Base-by-base conservation (phyloP, 2,329 filamentous ascomycete species). In the Cladophialophora carrionii region DNA sequence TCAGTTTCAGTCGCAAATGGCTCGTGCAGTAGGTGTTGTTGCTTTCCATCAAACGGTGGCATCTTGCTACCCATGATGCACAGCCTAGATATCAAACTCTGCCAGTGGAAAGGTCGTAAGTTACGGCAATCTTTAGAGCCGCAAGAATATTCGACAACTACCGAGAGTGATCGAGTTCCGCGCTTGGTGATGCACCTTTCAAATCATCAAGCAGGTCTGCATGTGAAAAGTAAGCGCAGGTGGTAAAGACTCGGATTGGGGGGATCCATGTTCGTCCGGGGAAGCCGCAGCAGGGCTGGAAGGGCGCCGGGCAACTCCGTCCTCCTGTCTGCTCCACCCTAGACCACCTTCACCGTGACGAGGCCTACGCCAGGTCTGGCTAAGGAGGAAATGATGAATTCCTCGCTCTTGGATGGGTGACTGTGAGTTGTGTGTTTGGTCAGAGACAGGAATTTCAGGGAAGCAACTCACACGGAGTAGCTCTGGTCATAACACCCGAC, bases 1-100 rank as follows among this genome's bases (percentile, higher is more conserved):
- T 24, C 31, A 43, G n/a, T 43, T 7, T 22, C 17, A 20, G 14
- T 24, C 32, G 49, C 31, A 49, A 34, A n/a, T 9, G n/a, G 9
- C 12, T 61, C 31, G 51, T 54, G 34, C 20, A 24, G 14, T 7
- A 32, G 24, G 49, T 22, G 49, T 32, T 29, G 26, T 29, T 29
- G 26, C 26, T 61, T 61, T 53, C 43, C 57, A 24, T 53, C 48
- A 20, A 31, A 26, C 9, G 24, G 34, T 14, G 57, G 26, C 29
- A 22, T n/a, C 7, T 61, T 20, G 49, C 34, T 20, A 41, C 20
- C 48, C 57, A 61, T 61, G 31, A 29, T 61, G 29, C 22, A 51
- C 4, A 20, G 20, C n/a, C 8, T 57, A 57, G 6, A 46, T 20
- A 43, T 43, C 31, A 22, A 34, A 2, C 20, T 26, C 8, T 4